Evolutionary conservation across 371 early-diverging fungal genomes (phyloP).

Genomic region (Syncephalastrum contaminatum): DNA sequence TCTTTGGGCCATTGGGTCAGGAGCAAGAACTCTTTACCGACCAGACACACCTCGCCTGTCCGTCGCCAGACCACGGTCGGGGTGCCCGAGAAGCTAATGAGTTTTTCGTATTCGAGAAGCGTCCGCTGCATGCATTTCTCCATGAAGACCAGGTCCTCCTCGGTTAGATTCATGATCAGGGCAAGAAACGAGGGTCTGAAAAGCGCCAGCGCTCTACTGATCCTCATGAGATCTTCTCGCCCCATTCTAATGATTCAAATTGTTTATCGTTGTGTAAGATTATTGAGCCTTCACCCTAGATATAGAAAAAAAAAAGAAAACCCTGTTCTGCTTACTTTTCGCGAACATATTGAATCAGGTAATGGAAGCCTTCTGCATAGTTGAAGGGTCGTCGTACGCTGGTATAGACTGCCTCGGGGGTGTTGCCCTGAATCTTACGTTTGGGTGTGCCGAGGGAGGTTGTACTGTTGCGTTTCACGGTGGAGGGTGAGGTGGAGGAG

Average conservation of each 20-base stretch:
- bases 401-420: constrained; percentile 72
- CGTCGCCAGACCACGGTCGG: constrained; percentile 94
- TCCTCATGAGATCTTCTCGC: constrained; percentile 79
- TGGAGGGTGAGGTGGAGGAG: too few relatives aligned
- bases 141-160: constrained; percentile 88
- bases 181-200: constrained; percentile 91
- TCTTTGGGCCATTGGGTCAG: constrained; percentile 86
- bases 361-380: constrained; percentile 89
- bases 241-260: constrained; percentile 64
- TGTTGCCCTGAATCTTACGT: constrained; percentile 30
- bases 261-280: too few relatives aligned
- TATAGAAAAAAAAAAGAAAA: too few relatives aligned
- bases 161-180: constrained; percentile 85
- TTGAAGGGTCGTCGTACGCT: constrained; percentile 76
- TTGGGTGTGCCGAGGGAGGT: constrained; percentile 3
- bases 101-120: constrained; percentile 85
- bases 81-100: constrained; percentile 91
- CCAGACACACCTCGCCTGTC: constrained; percentile 88
- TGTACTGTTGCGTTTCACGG: constrained; percentile 10
- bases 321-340: constrained; percentile 55
- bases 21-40: constrained; percentile 89
- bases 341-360: constrained; percentile 73
- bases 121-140: constrained; percentile 89
- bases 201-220: constrained; percentile 82
- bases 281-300: too few relatives aligned